phyloP scores from a whole-genome alignment of 129 eudicot genomes.

The Scalesia atractyloides region DNA sequence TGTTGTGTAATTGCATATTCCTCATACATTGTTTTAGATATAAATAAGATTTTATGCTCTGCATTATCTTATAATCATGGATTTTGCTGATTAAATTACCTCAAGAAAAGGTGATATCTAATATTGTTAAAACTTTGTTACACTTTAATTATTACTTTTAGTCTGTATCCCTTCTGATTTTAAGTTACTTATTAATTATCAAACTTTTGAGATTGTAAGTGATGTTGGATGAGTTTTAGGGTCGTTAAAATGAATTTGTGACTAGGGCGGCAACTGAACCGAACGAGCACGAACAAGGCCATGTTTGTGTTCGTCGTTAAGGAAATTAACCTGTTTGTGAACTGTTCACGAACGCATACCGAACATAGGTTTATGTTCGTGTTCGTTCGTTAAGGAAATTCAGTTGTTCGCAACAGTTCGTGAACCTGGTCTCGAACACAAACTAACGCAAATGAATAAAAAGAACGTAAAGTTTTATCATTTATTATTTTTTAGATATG shows the following conservation, averaged over 20 bases:
- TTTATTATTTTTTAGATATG: too few relatives aligned
- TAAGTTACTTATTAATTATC: not conserved
- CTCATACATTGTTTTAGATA: constrained; percentile 26
- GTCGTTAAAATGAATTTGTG: not conserved
- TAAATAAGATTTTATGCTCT: constrained; percentile 17
- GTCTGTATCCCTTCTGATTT: constrained; percentile 8
- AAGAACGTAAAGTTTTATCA: too few relatives aligned
- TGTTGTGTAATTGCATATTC: constrained; percentile 13
- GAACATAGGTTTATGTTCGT: too few relatives aligned
- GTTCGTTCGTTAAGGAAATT: too few relatives aligned
- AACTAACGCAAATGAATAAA: too few relatives aligned
- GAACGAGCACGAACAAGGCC: too few relatives aligned
- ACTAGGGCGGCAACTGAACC: too few relatives aligned
- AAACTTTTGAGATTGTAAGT: not conserved
- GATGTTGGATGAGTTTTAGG: not conserved
- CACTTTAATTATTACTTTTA: constrained; percentile 1
- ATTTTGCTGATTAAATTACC: constrained; percentile 19
- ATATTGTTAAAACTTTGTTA: not conserved
- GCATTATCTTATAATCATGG: constrained; percentile 20
- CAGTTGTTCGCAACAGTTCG: too few relatives aligned
- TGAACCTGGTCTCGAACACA: too few relatives aligned
- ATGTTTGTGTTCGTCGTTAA: too few relatives aligned
- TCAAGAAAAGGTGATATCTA: not conserved
- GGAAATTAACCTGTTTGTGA: too few relatives aligned
- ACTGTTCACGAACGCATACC: too few relatives aligned